These are phyloP conservation scores for Schwanniomyces vanrijiae DNA, from an alignment of 805 yeast species.

Conservation along the genomic window DNA sequence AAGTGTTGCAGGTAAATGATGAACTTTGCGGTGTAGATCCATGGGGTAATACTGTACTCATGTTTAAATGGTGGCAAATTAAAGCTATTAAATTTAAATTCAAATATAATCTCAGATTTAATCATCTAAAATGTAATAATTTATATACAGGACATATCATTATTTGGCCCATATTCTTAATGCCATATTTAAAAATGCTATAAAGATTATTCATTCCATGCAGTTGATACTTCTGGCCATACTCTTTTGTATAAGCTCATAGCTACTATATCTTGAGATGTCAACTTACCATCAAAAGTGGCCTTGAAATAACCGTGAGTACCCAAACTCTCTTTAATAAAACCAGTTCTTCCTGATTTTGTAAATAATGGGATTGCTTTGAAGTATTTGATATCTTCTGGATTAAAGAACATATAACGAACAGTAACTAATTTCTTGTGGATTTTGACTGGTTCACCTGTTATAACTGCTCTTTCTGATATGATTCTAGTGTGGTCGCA, in stretches of 20 bases:
- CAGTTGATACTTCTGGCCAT: slow-evolving; percentile 67
- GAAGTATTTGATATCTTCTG: slow-evolving; percentile 86
- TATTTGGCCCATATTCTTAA: neutral
- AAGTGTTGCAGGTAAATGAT: slow-evolving; percentile 39
- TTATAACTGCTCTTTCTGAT: slow-evolving; percentile 84
- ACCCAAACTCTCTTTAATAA: slow-evolving; percentile 92
- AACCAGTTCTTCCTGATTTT: slow-evolving; percentile 89
- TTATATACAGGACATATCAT: neutral
- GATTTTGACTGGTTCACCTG: slow-evolving; percentile 94
- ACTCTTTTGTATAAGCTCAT: slow-evolving; percentile 92
- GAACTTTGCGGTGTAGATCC: slow-evolving; percentile 24
- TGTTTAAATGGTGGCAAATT: neutral
- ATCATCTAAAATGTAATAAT: no score
- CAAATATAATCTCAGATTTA: neutral
- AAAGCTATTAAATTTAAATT: neutral
- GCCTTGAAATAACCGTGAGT: slow-evolving; percentile 99
- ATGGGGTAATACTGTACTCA: slow-evolving; percentile 16
- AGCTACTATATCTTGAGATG: slow-evolving; percentile 89
- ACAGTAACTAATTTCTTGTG: slow-evolving; percentile 90
- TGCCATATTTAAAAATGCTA: slow-evolving; percentile 1
- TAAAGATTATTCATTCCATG: slow-evolving; percentile 27
- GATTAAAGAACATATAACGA: slow-evolving; percentile 95
- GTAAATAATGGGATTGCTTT: slow-evolving; percentile 91
- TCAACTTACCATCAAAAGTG: slow-evolving; percentile 84
- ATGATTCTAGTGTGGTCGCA: slow-evolving; percentile 81